Base-by-base conservation (phyloP, 768 basidiomycete genomes). In the Psilocybe subaeruginosa region DNA sequence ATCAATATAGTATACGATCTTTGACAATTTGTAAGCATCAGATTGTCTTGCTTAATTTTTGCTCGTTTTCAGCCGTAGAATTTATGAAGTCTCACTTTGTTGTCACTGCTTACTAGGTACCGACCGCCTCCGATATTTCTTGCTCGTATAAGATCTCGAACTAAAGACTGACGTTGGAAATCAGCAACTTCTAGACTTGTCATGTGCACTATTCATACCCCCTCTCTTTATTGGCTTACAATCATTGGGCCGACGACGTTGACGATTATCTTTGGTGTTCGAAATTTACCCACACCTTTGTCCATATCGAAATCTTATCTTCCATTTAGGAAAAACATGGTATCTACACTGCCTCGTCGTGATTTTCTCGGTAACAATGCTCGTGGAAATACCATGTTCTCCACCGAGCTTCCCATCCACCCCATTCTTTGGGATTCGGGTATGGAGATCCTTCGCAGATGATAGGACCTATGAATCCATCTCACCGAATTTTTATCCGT, bases 221-320 rank as follows among this genome's bases (percentile, higher is more conserved):
- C 19, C 6, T 16, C 14, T 46, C 45, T 6, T 9, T 11, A 35
- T 35, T 35, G 33, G 33, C 33, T 35, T 35, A 11, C 7, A 35
- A 35, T 35, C 33, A 35, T 11, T 35, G n/a, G 41, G 14, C 41
- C 41, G 14, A 43, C 14, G 14, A 11, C 14, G 6, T 11, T n/a
- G 41, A 43, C n/a, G 5, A 43, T 14, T 16, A 43, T 16, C 41
- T 8, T 12, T 43, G 41, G 41, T 43, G 8, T 12, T n/a, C 41
- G 41, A 4, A 43, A 43, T 4, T 8, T 43, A n/a, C 33, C 33
- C 33, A 43, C n/a, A 43, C 41, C 41, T 35, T 35, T 11, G 14
- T 11, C 49, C 49, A 30, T 33, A 51, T 51, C 49, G 49, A 12
- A n/a, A n/a, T 43, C 51, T 31, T 43, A 54, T 56, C 14, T 56